Evolutionary conservation across 495 filamentous ascomycete genomes (phyloP), one percentile per base, ranked within the genome.

Genomic region (Trypethelium eluteriae): DNA sequence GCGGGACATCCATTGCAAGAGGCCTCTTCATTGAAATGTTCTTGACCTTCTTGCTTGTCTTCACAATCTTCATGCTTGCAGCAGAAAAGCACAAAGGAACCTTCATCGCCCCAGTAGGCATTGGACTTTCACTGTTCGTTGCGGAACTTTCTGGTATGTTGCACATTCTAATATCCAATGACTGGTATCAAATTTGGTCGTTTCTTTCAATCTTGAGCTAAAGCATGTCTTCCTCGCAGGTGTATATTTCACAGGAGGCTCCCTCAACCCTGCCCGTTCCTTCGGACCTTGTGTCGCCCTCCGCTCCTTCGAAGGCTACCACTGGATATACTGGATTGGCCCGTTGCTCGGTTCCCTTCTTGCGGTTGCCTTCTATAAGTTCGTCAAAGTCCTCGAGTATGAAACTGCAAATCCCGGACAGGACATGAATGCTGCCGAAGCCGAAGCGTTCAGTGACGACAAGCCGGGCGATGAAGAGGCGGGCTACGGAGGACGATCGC

Each of bases 391-490:
- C 2, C 79, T 93, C 50, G 83, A 88, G 70, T 95, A 90, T 75
- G 84, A 92, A 75, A 86, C 84, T 14, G 88, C 86, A 67, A 96
- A 95, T 68, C 88, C 89, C 2, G 89, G 85, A 2, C 88, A 90
- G 74, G 90, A 93, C 66, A 71, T 59, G 53, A 59, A 59, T 36
- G 53, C 53, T 59, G 53, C 53, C 34, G 53, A 59, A 36, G 53
- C 53, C 32, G 53, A 59, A 36, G 53, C 53, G 0, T 59, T 59
- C 32, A 59, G 53, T 36, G 53, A 59, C 7, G 53, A 59, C n/a
- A 59, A 59, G 14, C 32, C 53, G 5, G 32, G 53, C 4, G 53
- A 59, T 36, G 53, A 59, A 59, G 53, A 59, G 53, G 36, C 36
- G 53, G 53, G 53, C 32, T 36, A 36, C 36, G 53, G 53, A 35